A percentile compares a stretch with the other conserved stretches of the same genome.
Evolutionary conservation across 164 flowering plant species (phyloP).

Genomic region (Nymphaea colorata): DNA sequence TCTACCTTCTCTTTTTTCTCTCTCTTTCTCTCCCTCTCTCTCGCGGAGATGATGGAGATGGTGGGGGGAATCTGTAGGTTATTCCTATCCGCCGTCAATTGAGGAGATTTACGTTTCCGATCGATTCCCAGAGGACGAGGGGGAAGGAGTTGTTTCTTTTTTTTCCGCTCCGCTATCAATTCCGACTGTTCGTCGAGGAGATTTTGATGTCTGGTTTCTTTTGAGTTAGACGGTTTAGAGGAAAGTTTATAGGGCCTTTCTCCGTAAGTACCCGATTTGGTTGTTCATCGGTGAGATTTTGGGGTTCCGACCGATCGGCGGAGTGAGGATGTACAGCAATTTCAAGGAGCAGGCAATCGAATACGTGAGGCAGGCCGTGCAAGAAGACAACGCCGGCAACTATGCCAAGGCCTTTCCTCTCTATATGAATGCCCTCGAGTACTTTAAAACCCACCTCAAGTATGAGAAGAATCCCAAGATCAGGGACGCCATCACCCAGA

Average conservation of each 20-base stretch:
- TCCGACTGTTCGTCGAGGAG: background rate
- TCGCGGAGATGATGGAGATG: background rate
- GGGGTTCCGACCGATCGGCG: background rate
- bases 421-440: slow-evolving; percentile 95
- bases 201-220: too few relatives aligned
- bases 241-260: background rate
- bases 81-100: background rate
- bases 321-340: slow-evolving; percentile 73
- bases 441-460: slow-evolving; percentile 86
- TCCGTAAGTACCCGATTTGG: background rate
- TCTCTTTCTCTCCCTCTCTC: background rate
- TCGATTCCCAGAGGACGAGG: background rate
- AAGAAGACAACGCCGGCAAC: slow-evolving; percentile 93
- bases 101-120: background rate
- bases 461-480: slow-evolving; percentile 96
- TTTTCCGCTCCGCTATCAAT: background rate
- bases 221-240: background rate
- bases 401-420: slow-evolving; percentile 85
- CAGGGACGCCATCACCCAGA: slow-evolving; percentile 84
- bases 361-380: slow-evolving; percentile 91
- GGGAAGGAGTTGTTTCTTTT: background rate
- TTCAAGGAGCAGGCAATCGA: slow-evolving; percentile 98
- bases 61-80: background rate
- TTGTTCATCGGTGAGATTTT: background rate
- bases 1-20: background rate